Evolutionary conservation across 352 stramenopile genomes (phyloP).

Genomic region (Pythium volutum): DNA sequence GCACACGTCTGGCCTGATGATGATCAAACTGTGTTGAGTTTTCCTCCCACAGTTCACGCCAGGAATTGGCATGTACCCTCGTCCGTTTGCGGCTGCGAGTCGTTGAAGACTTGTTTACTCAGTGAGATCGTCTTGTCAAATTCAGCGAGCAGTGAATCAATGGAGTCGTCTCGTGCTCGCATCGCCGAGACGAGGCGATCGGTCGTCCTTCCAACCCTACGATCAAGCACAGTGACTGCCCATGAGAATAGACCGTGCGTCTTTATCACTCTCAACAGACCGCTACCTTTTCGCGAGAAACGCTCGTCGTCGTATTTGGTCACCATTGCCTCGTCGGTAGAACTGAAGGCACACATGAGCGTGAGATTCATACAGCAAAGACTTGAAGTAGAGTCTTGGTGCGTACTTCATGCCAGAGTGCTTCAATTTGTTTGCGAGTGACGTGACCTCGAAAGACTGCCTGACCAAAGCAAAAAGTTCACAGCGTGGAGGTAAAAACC

Average conservation of each 20-base stretch:
- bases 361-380: neutral
- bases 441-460: slow-evolving; percentile 7
- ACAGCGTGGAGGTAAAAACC: neutral
- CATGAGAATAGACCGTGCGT: neutral
- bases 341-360: slow-evolving; percentile 34
- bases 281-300: slow-evolving; percentile 68
- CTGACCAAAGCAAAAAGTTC: slow-evolving; percentile 6
- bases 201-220: slow-evolving; percentile 54
- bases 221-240: neutral
- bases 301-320: slow-evolving; percentile 38
- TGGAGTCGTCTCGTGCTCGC: slow-evolving; percentile 64
- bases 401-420: slow-evolving; percentile 20
- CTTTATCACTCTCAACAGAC: neutral
- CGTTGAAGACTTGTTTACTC: slow-evolving; percentile 61
- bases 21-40: neutral
- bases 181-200: slow-evolving; percentile 60
- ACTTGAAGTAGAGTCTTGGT: neutral
- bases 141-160: slow-evolving; percentile 75
- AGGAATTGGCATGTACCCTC: slow-evolving; percentile 18
- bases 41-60: neutral
- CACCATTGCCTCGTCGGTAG: slow-evolving; percentile 59
- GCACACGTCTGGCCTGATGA: neutral
- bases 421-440: slow-evolving; percentile 1
- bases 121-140: slow-evolving; percentile 67
- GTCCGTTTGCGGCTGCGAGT: slow-evolving; percentile 39